These are phyloP conservation scores for Protomyces macrosporus DNA, from an alignment of 1,139 yeast genomes.

Conservation along the genomic window DNA sequence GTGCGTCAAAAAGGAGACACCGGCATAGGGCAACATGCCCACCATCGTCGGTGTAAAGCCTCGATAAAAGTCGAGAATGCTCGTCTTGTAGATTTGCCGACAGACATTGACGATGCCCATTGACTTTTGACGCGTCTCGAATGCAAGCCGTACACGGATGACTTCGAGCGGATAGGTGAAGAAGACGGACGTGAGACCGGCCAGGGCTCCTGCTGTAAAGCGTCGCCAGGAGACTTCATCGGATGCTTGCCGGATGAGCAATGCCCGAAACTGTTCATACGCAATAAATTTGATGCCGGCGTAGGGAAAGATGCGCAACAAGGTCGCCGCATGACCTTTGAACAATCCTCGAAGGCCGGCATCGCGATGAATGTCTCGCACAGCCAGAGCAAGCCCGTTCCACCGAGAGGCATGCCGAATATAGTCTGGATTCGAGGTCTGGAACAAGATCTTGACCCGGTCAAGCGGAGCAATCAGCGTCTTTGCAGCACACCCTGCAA, in stretches of 20 bases:
- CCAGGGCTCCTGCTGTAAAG: conserved; percentile 80
- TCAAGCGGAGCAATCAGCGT: conserved; percentile 93
- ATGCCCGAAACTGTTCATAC: conserved; percentile 80
- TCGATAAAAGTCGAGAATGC: conserved; percentile 62
- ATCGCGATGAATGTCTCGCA: conserved; percentile 54
- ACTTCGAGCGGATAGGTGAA: conserved; percentile 90
- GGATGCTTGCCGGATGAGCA: conserved; percentile 66
- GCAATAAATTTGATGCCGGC: conserved; percentile 98
- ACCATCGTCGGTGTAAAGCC: conserved; percentile 91
- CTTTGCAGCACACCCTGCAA: conserved; percentile 93
- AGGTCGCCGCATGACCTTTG: conserved; percentile 93
- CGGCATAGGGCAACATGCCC: conserved; percentile 98
- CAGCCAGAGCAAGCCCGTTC: conserved; percentile 70
- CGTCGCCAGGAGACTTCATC: conserved; percentile 79
- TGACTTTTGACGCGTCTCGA: conserved; percentile 43
- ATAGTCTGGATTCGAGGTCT: conserved; percentile 89
- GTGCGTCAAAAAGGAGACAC: conserved; percentile 92
- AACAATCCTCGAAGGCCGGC: conserved; percentile 82
- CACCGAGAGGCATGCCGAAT: conserved; percentile 73
- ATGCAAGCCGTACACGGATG: conserved; percentile 85
- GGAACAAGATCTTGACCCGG: conserved; percentile 87
- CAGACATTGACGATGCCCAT: conserved; percentile 27
- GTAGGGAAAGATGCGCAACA: conserved; percentile 86
- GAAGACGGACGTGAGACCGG: conserved; percentile 71
- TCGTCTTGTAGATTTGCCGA: conserved; percentile 32